Conservation (phyloP, 2,329 filamentous ascomycete genomes). For the Dissoconium aciculare region DNA sequence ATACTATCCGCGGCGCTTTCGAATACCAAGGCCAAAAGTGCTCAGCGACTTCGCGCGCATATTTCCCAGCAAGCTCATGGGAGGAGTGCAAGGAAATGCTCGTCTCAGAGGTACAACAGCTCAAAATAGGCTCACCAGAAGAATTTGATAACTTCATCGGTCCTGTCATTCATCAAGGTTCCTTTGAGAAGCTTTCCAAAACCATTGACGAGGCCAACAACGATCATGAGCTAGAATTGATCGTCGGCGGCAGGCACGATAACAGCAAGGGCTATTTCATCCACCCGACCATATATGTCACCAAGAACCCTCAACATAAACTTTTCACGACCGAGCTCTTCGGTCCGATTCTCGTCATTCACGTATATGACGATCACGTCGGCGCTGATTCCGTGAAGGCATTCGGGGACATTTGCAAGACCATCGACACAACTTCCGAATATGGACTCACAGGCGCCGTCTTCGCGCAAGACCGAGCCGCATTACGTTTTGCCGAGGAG, state of each 20-base stretch:
- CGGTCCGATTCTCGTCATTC: conserved; percentile 57
- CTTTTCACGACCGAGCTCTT: conserved; percentile 70
- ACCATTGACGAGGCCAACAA: conserved; percentile 69
- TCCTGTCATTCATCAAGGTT: conserved; percentile 68
- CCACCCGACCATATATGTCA: conserved; percentile 67
- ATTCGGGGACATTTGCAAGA: conserved; percentile 44
- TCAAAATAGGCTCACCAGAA: conserved; percentile 56
- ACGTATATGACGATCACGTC: conserved; percentile 76
- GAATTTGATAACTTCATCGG: conserved; percentile 69
- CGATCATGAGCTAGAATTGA: conserved; percentile 55
- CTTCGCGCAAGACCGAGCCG: conserved; percentile 55
- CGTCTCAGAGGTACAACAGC: conserved; percentile 50
- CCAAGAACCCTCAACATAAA: conserved; percentile 56
- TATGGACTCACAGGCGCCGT: conserved; percentile 67
- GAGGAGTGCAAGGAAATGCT: conserved; percentile 54
- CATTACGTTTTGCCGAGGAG: conserved; percentile 54
- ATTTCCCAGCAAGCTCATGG: conserved; percentile 63
- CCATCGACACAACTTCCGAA: conserved; percentile 57
- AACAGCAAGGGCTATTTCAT: conserved; percentile 68
- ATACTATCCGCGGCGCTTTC: conserved; percentile 75
- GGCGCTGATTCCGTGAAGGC: conserved; percentile 29
- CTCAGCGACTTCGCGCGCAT: conserved; percentile 66
- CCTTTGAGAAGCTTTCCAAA: conserved; percentile 64
- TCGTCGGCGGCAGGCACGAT: conserved; percentile 66
- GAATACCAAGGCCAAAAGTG: conserved; percentile 90